phyloP scores from a whole-genome alignment of 2,329 filamentous ascomycete genomes.

The Aurifilum marmelostoma region DNA sequence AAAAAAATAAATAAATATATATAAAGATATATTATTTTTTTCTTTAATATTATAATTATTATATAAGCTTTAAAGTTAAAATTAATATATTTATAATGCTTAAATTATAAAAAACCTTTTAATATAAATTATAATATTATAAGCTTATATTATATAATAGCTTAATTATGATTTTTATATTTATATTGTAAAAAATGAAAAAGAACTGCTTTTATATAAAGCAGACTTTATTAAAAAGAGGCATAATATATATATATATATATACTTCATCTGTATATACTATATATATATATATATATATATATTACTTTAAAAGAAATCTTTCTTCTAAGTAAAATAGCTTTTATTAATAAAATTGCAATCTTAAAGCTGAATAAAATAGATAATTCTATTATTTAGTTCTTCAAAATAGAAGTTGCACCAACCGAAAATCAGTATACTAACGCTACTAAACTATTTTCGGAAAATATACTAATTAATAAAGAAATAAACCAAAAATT shows the following conservation, averaged over 20 bases:
- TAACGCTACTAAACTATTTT: not conserved
- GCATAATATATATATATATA: constrained; percentile 2
- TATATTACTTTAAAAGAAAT: not conserved
- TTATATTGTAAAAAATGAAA: too few species aligned
- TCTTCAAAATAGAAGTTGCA: not conserved
- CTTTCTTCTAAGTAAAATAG: not conserved
- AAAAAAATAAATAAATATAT: too few species aligned
- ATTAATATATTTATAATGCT: too few species aligned
- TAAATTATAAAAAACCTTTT: too few species aligned
- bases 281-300: too few species aligned
- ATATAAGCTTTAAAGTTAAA: too few species aligned
- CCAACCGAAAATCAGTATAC: constrained; percentile 5
- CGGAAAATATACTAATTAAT: not conserved
- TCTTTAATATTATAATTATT: too few species aligned
- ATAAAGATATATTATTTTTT: too few species aligned
- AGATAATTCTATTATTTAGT: constrained; percentile 12
- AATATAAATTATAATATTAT: too few species aligned
- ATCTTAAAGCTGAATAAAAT: not conserved
- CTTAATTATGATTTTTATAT: too few species aligned
- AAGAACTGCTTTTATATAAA: too few species aligned
- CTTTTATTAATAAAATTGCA: not conserved
- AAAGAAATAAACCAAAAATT: not conserved
- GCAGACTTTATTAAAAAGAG: not conserved
- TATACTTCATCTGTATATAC: not conserved
- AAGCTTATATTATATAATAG: too few species aligned